Evolutionary conservation across 148 eudicot genomes (phyloP).

Genomic region (Camellia japonica): DNA sequence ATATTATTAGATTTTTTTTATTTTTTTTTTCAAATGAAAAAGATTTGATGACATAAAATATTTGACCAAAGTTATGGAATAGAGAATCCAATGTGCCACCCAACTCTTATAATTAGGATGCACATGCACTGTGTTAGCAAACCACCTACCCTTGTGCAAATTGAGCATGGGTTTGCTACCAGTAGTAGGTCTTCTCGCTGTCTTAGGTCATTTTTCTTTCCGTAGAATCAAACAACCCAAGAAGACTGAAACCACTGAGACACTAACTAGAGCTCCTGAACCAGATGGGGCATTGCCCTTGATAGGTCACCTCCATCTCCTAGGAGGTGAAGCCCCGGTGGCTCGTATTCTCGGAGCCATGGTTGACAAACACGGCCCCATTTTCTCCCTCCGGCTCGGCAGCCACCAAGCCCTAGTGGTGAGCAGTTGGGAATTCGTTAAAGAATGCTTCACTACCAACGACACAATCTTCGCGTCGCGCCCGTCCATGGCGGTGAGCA

Average conservation of each 20-base stretch:
- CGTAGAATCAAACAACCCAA: background rate
- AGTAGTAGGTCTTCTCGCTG: background rate
- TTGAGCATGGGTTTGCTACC: background rate
- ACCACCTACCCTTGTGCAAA: no score
- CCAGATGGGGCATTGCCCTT: conserved; percentile 38
- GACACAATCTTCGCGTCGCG: conserved; percentile 22
- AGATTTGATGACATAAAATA: no score
- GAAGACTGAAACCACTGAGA: background rate
- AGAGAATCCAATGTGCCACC: no score
- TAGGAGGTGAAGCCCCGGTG: conserved; percentile 19
- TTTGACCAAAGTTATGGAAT: no score
- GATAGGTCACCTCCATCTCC: conserved; percentile 35
- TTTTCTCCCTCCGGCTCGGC: conserved; percentile 28
- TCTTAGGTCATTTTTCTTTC: background rate
- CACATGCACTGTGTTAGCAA: no score
- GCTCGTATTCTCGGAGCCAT: conserved; percentile 32
- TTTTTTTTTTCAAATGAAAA: no score
- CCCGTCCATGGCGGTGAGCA: conserved; percentile 6
- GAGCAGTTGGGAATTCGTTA: conserved; percentile 19
- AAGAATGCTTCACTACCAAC: background rate
- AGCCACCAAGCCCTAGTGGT: conserved; percentile 25
- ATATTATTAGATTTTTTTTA: no score
- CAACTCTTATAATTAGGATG: no score
- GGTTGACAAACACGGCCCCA: conserved; percentile 33
- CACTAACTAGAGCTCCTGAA: conserved; percentile 18